Evolutionary conservation across 768 basidiomycete species (phyloP), one percentile per base, ranked within the genome.

Genomic region (Podaxis sp.): DNA sequence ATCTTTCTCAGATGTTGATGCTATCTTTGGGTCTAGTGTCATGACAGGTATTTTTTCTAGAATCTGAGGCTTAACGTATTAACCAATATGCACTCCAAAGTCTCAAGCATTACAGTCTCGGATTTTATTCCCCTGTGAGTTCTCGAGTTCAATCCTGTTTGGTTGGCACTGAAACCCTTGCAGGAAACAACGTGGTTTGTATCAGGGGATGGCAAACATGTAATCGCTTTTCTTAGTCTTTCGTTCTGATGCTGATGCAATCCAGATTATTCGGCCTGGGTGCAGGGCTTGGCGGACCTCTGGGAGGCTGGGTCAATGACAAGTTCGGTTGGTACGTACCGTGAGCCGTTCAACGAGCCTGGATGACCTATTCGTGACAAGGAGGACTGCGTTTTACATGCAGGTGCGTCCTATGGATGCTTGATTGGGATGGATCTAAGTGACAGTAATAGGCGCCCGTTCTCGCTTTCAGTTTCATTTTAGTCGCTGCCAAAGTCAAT

Each of bases 171-270:
- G 63, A 51, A 38, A 60, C 62, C 55, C 58, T 59, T 59, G 18
- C 67, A 93, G 91, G 67, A 89, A 89, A 69, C 87, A 92, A 62
- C 82, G 95, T 56, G 95, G 93, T 1, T 73, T 96, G 7, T 96
- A 94, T 69, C 96, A 98, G 72, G 95, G 95, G 59, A 81, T 93
- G 79, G 87, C 89, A 36, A 94, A 94, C 69, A 84, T 94, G 91
- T 93, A 77, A 65, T 84, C 42, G 5, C 25, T 51, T 55, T 48
- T 46, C 4, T 25, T 57, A 40, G 58, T 50, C 6, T 57, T 48
- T 57, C 46, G 53, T 57, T 50, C 42, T 44, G 46, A 27, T 36
- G 35, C 36, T 50, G 51, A 51, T 64, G 6, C 61, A 53, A 38
- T 6, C 65, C 67, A 93, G 91, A 72, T 71, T 93, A 63, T 96